Evolutionary conservation across 352 stramenopile genomes (phyloP), one percentile per base, ranked within the genome.

Genomic region (Phytophthora hybrid): DNA sequence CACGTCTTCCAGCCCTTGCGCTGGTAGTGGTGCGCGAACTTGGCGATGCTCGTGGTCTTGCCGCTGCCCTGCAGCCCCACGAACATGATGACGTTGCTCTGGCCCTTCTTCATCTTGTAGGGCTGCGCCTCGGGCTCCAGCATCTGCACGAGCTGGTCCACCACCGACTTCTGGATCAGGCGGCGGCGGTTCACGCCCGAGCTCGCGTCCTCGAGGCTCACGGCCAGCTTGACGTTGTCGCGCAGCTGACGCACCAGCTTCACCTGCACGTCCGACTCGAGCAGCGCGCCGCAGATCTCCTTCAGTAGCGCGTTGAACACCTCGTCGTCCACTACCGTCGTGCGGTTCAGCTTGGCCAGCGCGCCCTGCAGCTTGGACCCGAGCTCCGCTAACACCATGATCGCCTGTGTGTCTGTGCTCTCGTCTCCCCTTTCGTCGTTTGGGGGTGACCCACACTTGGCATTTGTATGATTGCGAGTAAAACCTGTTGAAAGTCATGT

Each of bases 11-110:
- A 99, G 16, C 94, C 97, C 60, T 98, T 98, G 59, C 94, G 87
- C 77, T 99, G 94, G 80, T 99, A 99, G 69, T 99, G 98, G 81
- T 99, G 94, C 37, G 98, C 98, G 77, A 98, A 99, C 83, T 99
- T 99, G 71, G 97, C 98, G 79, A 99, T 99, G 59, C 97, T 99
- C 26, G 98, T 99, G 58, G 98, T 99, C 85, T 99, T 99, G 29
- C 98, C 98, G 44, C 95, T 98, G 16, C 98, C 98, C 80, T 99
- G 95, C 19, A 81, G 74, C 37, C 92, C 94, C 21, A 98, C 94
- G 83, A 98, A 98, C 93, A 98, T 98, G 71, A 98, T 87, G 51
- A 98, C 93, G 71, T 98, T 98, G 77, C 81, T 93, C 69, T 95
- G 89, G 29, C 89, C 93, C 64, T 97, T 96, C 71, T 97, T 95